phyloP scores from a whole-genome alignment of 306 rosid genomes.

The Vicia villosa region DNA sequence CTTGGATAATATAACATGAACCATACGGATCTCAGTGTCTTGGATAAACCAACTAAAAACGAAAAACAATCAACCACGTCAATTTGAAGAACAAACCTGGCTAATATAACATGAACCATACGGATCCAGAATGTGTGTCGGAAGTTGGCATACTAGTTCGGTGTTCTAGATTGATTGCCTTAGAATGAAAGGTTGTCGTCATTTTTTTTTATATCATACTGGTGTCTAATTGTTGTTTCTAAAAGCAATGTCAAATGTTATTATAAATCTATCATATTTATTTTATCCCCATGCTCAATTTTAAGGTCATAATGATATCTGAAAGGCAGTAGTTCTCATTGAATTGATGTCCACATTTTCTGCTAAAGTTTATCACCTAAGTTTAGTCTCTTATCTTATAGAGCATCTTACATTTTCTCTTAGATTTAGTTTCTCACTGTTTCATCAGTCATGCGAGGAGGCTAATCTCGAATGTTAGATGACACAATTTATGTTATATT shows the following conservation, averaged over 20 bases:
- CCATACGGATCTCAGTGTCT: too few species aligned
- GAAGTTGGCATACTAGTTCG: neutral
- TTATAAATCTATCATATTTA: neutral
- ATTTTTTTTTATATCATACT: neutral
- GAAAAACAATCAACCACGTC: neutral
- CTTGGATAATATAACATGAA: too few species aligned
- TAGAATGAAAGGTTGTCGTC: neutral
- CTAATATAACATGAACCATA: neutral
- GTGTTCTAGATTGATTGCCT: neutral
- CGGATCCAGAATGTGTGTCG: slow-evolving; percentile 3
- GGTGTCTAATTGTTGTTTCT: neutral
- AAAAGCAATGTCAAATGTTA: neutral
- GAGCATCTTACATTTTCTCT: too few species aligned
- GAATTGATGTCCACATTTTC: slow-evolving; percentile 4
- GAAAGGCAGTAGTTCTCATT: neutral
- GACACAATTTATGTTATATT: too few species aligned
- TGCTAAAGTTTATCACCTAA: neutral
- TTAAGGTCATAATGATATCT: slow-evolving; percentile 9
- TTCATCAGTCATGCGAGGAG: too few species aligned
- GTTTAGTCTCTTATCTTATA: too few species aligned
- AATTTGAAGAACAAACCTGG: neutral
- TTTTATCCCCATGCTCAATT: neutral
- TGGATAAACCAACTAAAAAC: neutral
- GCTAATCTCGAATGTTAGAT: too few species aligned
- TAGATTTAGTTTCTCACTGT: too few species aligned